Percentiles rank a stretch among this genome's conserved stretches.
These are phyloP conservation scores for Fusarium beomiforme DNA, from an alignment of 2,329 filamentous ascomycete genomes.

Conservation along the genomic window DNA sequence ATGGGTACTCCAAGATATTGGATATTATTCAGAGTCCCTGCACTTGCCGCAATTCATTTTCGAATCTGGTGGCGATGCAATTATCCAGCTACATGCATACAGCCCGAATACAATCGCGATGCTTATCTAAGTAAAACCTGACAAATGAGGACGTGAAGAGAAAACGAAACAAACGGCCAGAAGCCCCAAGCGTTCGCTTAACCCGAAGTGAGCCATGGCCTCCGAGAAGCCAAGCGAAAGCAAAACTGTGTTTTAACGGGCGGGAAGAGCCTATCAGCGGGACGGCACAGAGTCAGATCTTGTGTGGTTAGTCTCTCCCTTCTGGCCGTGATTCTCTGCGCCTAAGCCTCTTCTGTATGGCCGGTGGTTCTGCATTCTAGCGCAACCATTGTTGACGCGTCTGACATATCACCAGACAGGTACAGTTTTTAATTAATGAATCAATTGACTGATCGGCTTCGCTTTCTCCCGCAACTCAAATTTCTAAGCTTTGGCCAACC, in stretches of 20 bases:
- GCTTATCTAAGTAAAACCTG: slow-evolving; percentile 1
- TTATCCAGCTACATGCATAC: neutral
- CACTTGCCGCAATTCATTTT: neutral
- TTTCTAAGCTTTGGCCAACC: slow-evolving; percentile 1
- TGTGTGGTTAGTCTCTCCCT: slow-evolving; percentile 11
- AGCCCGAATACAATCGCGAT: slow-evolving; percentile 9
- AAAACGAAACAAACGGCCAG: slow-evolving; percentile 25
- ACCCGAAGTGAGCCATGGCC: slow-evolving; percentile 20
- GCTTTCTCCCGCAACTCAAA: slow-evolving; percentile 25
- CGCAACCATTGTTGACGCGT: neutral
- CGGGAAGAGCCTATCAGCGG: slow-evolving; percentile 39
- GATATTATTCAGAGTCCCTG: slow-evolving; percentile 3
- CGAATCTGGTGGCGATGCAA: neutral
- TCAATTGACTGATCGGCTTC: slow-evolving; percentile 11
- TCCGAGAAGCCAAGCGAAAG: slow-evolving; percentile 15
- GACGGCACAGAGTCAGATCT: slow-evolving; percentile 33
- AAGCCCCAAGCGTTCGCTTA: slow-evolving; percentile 28
- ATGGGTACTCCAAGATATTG: neutral
- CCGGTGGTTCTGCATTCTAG: slow-evolving; percentile 20
- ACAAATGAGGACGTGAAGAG: neutral
- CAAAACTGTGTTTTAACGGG: slow-evolving; percentile 20
- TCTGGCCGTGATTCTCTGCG: slow-evolving; percentile 1
- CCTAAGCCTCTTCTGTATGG: slow-evolving; percentile 28
- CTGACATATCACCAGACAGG: slow-evolving; percentile 2
- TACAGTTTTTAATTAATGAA: too few relatives aligned